Conservation (phyloP, 2,329 filamentous ascomycete species). For the Cercospora sesami region DNA sequence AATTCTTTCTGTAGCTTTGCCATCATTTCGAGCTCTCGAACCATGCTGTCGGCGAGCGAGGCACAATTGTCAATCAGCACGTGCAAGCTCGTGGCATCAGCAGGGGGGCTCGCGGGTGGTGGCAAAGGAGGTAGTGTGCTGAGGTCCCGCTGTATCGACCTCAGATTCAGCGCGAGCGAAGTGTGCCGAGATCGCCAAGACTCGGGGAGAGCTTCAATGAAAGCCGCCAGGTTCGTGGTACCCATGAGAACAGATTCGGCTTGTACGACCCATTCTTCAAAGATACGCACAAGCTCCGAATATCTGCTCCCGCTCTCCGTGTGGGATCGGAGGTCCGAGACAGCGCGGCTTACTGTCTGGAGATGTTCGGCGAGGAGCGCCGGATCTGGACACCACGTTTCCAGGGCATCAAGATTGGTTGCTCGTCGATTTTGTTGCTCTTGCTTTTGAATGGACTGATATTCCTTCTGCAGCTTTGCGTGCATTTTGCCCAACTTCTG, state of each 20-base stretch:
- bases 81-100: slow-evolving; percentile 44
- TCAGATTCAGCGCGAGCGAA: slow-evolving; percentile 56
- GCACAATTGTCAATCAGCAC: slow-evolving; percentile 53
- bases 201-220: slow-evolving; percentile 58
- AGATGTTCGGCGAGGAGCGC: slow-evolving; percentile 56
- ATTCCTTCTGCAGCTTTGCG: slow-evolving; percentile 33
- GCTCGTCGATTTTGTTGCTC: slow-evolving; percentile 44
- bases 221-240: slow-evolving; percentile 44
- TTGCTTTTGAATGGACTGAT: slow-evolving; percentile 39
- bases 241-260: slow-evolving; percentile 27
- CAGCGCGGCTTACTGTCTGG: slow-evolving; percentile 58
- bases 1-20: slow-evolving; percentile 61
- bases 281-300: slow-evolving; percentile 55
- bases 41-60: slow-evolving; percentile 58
- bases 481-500: slow-evolving; percentile 33
- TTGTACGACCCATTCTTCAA: slow-evolving; percentile 59
- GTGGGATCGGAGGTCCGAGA: slow-evolving; percentile 60
- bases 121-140: slow-evolving; percentile 45
- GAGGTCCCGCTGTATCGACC: slow-evolving; percentile 55
- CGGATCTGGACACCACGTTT: slow-evolving; percentile 51
- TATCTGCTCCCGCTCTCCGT: slow-evolving; percentile 60
- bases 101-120: slow-evolving; percentile 18
- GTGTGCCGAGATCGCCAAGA: slow-evolving; percentile 62
- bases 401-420: slow-evolving; percentile 55
- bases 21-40: slow-evolving; percentile 64